These are phyloP conservation scores for Penicillium sp. DNA, from an alignment of 2,329 filamentous ascomycete species.

Conservation along the genomic window DNA sequence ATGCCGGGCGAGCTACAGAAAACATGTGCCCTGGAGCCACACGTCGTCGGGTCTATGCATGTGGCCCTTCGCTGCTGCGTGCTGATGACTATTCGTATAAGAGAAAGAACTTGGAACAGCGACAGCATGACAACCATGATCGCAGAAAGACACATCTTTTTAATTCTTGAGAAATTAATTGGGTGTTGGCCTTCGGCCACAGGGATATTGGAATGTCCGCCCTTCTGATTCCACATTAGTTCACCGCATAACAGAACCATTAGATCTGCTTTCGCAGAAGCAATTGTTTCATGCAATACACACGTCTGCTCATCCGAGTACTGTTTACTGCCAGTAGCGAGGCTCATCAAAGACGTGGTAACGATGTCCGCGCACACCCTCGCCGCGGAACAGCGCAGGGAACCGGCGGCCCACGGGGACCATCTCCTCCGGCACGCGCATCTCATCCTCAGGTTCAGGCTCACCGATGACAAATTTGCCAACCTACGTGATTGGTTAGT, in stretches of 20 bases:
- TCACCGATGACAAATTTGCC: constrained; percentile 88
- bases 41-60: not conserved
- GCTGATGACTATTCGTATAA: too few species aligned
- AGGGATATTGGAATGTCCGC: constrained; percentile 8
- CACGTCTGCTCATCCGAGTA: not conserved
- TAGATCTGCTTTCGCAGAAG: constrained; percentile 5
- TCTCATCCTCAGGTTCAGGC: constrained; percentile 60
- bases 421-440: constrained; percentile 67
- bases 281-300: not conserved
- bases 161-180: constrained; percentile 7
- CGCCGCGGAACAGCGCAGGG: constrained; percentile 75
- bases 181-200: constrained; percentile 3
- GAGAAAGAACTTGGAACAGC: too few species aligned
- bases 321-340: constrained; percentile 58
- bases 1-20: too few species aligned
- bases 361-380: constrained; percentile 81
- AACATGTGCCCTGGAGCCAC: not conserved
- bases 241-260: constrained; percentile 9
- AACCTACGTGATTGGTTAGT: constrained; percentile 49
- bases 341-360: constrained; percentile 97
- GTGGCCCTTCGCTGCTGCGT: too few species aligned
- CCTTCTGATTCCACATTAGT: constrained; percentile 9
- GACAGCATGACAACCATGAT: not conserved
- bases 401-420: constrained; percentile 78
- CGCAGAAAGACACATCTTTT: too few species aligned